Percentiles rank a stretch among this genome's conserved stretches.
Evolutionary conservation across 148 eudicot genomes (phyloP).

Genomic region (Vaccinium myrtillus): DNA sequence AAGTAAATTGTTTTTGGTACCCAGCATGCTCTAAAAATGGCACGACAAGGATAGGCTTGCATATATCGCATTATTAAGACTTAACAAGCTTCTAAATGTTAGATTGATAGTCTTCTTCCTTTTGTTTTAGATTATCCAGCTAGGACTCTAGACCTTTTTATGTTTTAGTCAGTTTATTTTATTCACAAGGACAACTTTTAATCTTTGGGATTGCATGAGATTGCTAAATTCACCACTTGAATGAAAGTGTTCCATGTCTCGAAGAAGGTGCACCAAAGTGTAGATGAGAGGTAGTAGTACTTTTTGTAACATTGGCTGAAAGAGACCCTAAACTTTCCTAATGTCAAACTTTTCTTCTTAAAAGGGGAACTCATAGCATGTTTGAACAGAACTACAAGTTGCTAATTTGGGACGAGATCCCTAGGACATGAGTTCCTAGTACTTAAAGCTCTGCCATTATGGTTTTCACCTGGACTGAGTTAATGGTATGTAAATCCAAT

Average conservation of each 20-base stretch:
- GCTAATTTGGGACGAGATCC: neutral
- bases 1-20: neutral
- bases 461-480: neutral
- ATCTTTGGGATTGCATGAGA: neutral
- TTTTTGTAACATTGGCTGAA: neutral
- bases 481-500: neutral
- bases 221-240: neutral
- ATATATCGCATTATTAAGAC: too few relatives aligned
- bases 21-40: too few relatives aligned
- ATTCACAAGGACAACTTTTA: neutral
- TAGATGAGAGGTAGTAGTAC: neutral
- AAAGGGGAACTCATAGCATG: neutral
- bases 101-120: neutral
- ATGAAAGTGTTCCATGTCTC: neutral
- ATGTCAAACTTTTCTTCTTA: neutral
- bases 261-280: neutral
- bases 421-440: neutral
- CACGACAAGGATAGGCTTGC: too few relatives aligned
- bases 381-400: neutral
- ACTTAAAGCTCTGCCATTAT: slow-evolving; percentile 25
- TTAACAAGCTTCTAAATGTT: too few relatives aligned
- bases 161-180: neutral
- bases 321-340: neutral
- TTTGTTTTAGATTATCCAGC: neutral
- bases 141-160: neutral